Evolutionary conservation across 2,329 filamentous ascomycete species (phyloP), one percentile per base, ranked within the genome.

Genomic region (Penicillium thymicola): DNA sequence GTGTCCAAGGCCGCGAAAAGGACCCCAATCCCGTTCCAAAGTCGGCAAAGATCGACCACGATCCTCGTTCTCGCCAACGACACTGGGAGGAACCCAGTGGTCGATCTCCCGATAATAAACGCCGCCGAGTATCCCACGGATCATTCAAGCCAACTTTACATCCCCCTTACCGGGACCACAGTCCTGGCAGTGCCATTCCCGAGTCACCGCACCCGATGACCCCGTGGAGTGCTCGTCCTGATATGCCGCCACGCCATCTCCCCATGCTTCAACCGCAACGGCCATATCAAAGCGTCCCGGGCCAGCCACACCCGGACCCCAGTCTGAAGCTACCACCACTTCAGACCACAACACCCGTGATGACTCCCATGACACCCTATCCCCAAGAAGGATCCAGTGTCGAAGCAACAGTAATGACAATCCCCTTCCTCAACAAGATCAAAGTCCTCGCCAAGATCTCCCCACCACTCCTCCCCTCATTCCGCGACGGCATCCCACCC

Each of bases 381-480:
- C 55, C 69, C 11, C 64, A 65, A 38, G 72, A 75, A 38, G 70
- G 84, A 75, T 64, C 74, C 61, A 80, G 68, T 47, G 75, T 89
- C 23, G 85, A 89, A 65, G 84, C 86, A 8, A 87, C 89, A 76
- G 85, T 92, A 58, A 90, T 89, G 85, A 85, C 81, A 27, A 89
- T 94, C 50, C 83, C 88, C 0, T 88, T 89, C 66, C 75, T 85
- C 43, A 85, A 86, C 62, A 96, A 96, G 73, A 84, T 96, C 65
- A 85, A 86, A 47, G 82, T 93, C 2, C 79, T 97, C 34, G 81
- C 85, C 16, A 86, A 85, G 59, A 90, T 97, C 62, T 88, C 88
- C 44, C 89, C 88, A 25, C 86, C 89, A 0, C 78, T 90, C 14
- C 74, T 76, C 6, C 65, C 67, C 1, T 64, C 67, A 27, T 71